Evolutionary conservation across 2,329 filamentous ascomycete genomes (phyloP), one percentile per base, ranked within the genome.

Genomic region (Ampelomyces quisqualis): DNA sequence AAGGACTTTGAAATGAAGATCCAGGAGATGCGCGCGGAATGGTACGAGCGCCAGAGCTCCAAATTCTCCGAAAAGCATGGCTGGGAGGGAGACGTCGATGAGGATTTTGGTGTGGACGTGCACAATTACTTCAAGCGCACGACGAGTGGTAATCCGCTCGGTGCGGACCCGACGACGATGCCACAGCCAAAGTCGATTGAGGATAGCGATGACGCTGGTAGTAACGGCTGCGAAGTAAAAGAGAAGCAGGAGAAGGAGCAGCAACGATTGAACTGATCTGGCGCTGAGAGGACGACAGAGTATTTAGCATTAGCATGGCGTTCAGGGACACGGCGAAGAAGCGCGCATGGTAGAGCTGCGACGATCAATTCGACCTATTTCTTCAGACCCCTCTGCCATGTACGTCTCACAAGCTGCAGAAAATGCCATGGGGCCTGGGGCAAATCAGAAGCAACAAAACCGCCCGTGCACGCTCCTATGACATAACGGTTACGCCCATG

Each of bases 1-100:
- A 83, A 88, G 49, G 91, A 97, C 75, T 88, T 86, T 73, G 80
- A 86, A 73, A 77, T 84, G 66, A 90, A 89, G 77, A 86, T 96
- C 49, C 78, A 84, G 57, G 91, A 96, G 66, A 86, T 95, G 79
- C 76, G 81, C 35, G 64, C 64, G 3, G 73, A 76, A 27, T 77
- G 74, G 70, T 68, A 74, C 20, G 74, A 79, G 49, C 78, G 76
- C 70, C 79, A 82, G 70, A 70, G 73, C 17, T 68, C 71, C 44
- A 77, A 76, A 56, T 61, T 69, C 36, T 60, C 55, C 0, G 57
- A 60, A 45, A 60, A 60, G 47, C 49, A 55, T 26, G 57, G 57
- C 28, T 58, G 55, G 55, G 57, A 60, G 19, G 43, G 43, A 18
- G 58, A 63, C 14, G 51, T 55, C n/a, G 58, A 64, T n/a, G 63